Evolutionary conservation across 164 flowering plant species (phyloP), one percentile per base, ranked within the genome.

Genomic region (Vitis labrusca): DNA sequence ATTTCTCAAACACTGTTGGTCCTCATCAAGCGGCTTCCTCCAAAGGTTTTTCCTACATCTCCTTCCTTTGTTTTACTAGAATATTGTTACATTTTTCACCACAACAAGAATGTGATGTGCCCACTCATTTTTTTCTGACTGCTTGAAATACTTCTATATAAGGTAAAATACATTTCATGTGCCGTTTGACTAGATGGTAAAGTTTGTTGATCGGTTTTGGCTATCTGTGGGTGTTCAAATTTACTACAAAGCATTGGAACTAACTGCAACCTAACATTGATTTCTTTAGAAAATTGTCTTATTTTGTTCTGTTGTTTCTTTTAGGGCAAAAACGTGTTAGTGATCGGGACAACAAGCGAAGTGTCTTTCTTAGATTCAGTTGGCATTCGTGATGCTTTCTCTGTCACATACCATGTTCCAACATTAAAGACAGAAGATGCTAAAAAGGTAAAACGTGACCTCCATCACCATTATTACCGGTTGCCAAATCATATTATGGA

Each of bases 331-430:
- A 93, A 88, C 23, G 77, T 95, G 64, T 80, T 95, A 75, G 98
- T 93, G 68, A 77, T 95, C 63, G 98, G 99, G 52, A 89, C 98
- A 63, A 90, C 99, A 9, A 93, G 98, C 81, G 97, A 91, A 82
- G 83, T 84, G 37, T 70, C 68, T 48, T 89, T 95, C 83, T 80
- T 95, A 69, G 93, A 90, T 52, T 87, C 92, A 27, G 75, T 95
- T 81, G 97, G 97, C 15, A 64, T 93, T 71, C 75, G 84, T 66
- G 88, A 90, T 81, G 88, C 97, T 16, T 95, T 93, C 75, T 85
- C 99, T 11, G 89, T 93, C 63, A 78, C 96, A 37, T 90, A 89
- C 80, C 77, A 82, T 77, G 89, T 93, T 64, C 99, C 99, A 2
- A 82, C 82, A 37, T 73, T 95, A 77, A 80, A 80, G 71, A 76